These are phyloP conservation scores for Eudorina sp. DNA, from an alignment of 139 green algal genomes.

Conservation along the genomic window DNA sequence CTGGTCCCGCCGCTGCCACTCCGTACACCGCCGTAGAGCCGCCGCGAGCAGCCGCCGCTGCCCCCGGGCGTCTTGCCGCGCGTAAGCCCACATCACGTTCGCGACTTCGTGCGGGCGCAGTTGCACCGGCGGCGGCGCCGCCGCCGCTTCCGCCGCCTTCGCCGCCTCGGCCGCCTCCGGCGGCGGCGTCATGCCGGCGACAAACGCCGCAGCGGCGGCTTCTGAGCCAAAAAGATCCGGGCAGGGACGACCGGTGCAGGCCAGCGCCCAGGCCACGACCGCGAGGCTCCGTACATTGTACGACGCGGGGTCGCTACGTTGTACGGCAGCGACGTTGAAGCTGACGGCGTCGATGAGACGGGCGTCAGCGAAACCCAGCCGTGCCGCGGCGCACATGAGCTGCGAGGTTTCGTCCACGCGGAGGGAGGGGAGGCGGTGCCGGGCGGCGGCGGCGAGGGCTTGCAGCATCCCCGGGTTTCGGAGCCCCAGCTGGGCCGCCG, in stretches of 20 bases:
- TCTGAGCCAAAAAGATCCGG: not conserved
- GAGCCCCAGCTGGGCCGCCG: not conserved
- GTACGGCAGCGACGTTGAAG: not conserved
- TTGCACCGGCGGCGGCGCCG: not conserved
- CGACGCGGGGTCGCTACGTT: not conserved
- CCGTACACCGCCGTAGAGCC: not conserved
- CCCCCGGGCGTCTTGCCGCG: not conserved
- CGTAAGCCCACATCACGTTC: slow-evolving; percentile 36
- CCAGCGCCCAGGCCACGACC: slow-evolving; percentile 5
- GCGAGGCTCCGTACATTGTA: slow-evolving; percentile 17
- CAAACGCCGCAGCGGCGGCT: not conserved
- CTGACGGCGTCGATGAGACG: not conserved
- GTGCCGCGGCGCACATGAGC: slow-evolving; percentile 1
- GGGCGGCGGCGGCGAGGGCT: not conserved
- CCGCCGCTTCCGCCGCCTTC: not conserved
- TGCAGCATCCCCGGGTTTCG: not conserved
- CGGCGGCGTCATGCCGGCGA: not conserved
- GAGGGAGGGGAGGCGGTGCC: slow-evolving; percentile 6
- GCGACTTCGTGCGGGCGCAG: slow-evolving; percentile 19
- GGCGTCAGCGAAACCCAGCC: not conserved
- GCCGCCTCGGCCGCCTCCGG: not conserved
- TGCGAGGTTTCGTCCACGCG: slow-evolving; percentile 22
- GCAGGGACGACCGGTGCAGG: not conserved
- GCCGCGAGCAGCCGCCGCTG: not conserved
- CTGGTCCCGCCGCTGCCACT: slow-evolving; percentile 1